Conservation (phyloP, 306 rosid genomes). For the Crataegus laevigata region DNA sequence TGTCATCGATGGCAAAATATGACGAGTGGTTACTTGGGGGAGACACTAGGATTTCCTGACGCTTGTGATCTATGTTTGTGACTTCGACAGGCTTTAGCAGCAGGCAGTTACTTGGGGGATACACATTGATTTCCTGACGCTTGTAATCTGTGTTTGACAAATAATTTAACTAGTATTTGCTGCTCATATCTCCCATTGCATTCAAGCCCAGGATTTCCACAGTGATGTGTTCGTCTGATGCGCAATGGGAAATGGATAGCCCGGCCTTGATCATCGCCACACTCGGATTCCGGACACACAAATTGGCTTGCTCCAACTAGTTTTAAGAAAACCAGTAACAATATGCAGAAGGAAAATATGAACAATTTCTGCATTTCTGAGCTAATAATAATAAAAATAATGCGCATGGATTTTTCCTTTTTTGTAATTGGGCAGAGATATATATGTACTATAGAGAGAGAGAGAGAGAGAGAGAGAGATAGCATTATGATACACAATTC, state of each 20-base stretch:
- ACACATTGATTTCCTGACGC: conserved; percentile 11
- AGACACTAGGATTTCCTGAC: too few relatives aligned
- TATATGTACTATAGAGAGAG: too few relatives aligned
- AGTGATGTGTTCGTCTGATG: not conserved
- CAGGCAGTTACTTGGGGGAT: conserved; percentile 7
- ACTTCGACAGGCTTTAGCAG: not conserved
- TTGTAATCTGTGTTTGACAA: conserved; percentile 21
- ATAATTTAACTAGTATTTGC: conserved; percentile 13
- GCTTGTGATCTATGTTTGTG: too few relatives aligned
- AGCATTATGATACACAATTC: too few relatives aligned
- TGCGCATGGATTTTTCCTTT: too few relatives aligned
- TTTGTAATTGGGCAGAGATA: not conserved
- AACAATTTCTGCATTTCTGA: not conserved
- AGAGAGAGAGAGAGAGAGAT: too few relatives aligned
- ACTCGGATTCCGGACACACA: conserved; percentile 8
- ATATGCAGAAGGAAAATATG: not conserved
- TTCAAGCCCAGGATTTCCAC: conserved; percentile 24
- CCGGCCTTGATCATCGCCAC: conserved; percentile 10
- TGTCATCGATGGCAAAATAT: too few relatives aligned
- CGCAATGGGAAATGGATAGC: conserved; percentile 28
- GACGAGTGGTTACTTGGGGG: too few relatives aligned
- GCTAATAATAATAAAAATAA: not conserved
- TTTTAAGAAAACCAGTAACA: not conserved
- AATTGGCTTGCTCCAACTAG: conserved; percentile 1
- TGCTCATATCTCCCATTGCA: not conserved